Evolutionary conservation across 352 stramenopile genomes (phyloP).

Genomic region (Phytopythium aichiense): DNA sequence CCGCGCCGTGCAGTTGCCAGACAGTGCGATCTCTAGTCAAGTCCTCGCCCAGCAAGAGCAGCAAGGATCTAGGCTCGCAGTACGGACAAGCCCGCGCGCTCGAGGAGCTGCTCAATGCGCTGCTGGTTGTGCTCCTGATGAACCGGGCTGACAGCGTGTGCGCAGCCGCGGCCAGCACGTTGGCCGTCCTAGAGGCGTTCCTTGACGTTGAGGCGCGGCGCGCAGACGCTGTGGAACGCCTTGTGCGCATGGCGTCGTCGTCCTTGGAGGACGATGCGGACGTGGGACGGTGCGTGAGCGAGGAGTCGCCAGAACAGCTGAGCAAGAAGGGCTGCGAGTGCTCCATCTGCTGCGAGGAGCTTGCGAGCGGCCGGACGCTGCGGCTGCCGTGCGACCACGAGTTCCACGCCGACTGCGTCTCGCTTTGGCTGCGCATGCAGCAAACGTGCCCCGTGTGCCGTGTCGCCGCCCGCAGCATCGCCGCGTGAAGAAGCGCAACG

Average conservation of each 20-base stretch:
- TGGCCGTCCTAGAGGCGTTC: constrained; percentile 45
- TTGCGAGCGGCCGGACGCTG: constrained; percentile 39
- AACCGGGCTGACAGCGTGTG: constrained; percentile 32
- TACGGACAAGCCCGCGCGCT: constrained; percentile 42
- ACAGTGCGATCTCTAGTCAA: constrained; percentile 51
- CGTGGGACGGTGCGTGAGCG: constrained; percentile 9
- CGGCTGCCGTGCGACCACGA: constrained; percentile 56
- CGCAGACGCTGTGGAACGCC: constrained; percentile 22
- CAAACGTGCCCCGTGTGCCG: constrained; percentile 71
- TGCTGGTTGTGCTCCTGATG: constrained; percentile 32
- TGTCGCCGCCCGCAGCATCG: constrained; percentile 6
- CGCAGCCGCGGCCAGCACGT: constrained; percentile 24
- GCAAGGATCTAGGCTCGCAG: constrained; percentile 28
- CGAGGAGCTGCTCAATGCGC: constrained; percentile 63
- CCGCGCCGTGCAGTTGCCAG: constrained; percentile 34
- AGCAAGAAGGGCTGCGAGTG: constrained; percentile 28
- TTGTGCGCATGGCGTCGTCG: constrained; percentile 14
- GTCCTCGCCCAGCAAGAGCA: constrained; percentile 7
- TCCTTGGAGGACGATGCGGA: constrained; percentile 7
- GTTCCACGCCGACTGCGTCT: constrained; percentile 62
- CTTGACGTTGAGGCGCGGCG: constrained; percentile 35
- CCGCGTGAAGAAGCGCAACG: not conserved
- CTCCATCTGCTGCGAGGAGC: constrained; percentile 54
- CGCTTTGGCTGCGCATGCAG: constrained; percentile 66
- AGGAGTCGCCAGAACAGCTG: constrained; percentile 3